Conservation (phyloP, 768 basidiomycete genomes). For the Tulasnella sp. region DNA sequence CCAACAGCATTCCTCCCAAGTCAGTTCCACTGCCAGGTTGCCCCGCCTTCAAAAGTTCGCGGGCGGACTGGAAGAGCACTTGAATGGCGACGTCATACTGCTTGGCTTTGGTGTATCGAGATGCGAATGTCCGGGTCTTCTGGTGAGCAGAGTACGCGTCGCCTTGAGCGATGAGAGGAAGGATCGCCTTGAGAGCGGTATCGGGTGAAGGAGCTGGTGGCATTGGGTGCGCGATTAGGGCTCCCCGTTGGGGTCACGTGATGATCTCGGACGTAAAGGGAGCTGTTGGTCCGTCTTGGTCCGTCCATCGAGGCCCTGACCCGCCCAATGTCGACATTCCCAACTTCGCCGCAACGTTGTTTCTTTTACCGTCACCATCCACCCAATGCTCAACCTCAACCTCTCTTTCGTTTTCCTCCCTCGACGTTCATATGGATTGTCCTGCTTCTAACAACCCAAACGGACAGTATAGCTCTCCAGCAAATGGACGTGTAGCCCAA, state of each 20-base stretch:
- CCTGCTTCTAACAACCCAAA: too few relatives aligned
- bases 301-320: not conserved
- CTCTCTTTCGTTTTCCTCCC: too few relatives aligned
- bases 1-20: conserved; percentile 67
- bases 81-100: conserved; percentile 85
- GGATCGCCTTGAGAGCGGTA: conserved; percentile 5
- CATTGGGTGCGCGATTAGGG: conserved; percentile 3
- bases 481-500: too few relatives aligned
- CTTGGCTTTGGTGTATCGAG: conserved; percentile 68
- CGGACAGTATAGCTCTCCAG: too few relatives aligned
- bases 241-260: not conserved
- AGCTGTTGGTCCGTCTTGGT: too few relatives aligned
- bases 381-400: not conserved
- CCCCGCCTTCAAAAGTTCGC: conserved; percentile 79
- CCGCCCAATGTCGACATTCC: not conserved
- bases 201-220: conserved; percentile 6
- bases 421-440: too few relatives aligned
- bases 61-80: conserved; percentile 83
- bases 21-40: conserved; percentile 89
- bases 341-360: not conserved
- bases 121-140: conserved; percentile 91
- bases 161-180: not conserved
- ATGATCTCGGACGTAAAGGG: not conserved
- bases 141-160: conserved; percentile 80
- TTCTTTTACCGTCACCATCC: not conserved